Evolutionary conservation across 176 grass and related monocot species (phyloP), one percentile per base, ranked within the genome.

Genomic region (Aegilops bicornis): DNA sequence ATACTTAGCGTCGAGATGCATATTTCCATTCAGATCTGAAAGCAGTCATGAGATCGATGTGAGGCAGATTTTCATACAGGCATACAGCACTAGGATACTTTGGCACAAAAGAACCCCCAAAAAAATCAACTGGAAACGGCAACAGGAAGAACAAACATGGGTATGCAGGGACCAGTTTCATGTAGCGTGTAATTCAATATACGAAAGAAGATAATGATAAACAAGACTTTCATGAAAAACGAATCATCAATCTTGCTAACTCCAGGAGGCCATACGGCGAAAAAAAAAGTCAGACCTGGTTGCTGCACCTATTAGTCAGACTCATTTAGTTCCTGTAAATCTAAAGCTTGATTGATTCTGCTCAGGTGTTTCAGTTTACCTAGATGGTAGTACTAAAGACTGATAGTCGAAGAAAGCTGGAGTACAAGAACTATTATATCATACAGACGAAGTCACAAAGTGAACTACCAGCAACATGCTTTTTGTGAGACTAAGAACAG

Each of bases 1-100:
- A 72, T 66, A 40, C 63, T 88, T 73, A 14, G 10, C 22, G 22
- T 78, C 54, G 13, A 81, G 82, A 88, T 88, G 78, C 64, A 81
- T 58, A 78, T 54, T 78, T 82, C 79, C 68, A 87, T 84, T 37
- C 29, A 83, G 80, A 83, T 90, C 82, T 85, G 78, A 64, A 88
- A 82, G 60, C 19, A 69, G 70, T 45, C 31, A 58, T 40, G 60
- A 32, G 54, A 81, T 77, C 16, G 24, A 86, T 79, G 56, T 79
- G 86, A 78, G 54, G 84, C 64, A 73, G 64, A 73, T 64, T 65
- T 54, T 71, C 22, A 56, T 72, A 82, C 6, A 77, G 29, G 64
- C 22, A 56, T 72, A 65, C 2, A 77, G 29, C 62, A 72, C 23
- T 60, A 70, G 20, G 77, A 40, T 84, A 84, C 39, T 50, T 62